Conservation (phyloP, 148 eudicot genomes). For the Rhododendron vialii region DNA sequence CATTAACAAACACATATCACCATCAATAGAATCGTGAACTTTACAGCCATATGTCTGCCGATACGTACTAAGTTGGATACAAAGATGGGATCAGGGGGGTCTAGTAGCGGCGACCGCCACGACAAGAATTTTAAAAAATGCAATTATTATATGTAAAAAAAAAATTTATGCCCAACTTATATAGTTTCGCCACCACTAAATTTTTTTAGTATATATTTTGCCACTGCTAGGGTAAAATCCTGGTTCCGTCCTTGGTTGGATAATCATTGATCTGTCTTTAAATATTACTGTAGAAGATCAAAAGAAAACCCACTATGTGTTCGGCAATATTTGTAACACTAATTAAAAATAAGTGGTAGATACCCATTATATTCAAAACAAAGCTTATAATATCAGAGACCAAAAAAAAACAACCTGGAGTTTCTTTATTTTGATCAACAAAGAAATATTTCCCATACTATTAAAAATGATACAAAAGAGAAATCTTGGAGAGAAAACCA, state of each 20-base stretch:
- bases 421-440: no score
- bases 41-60: not conserved
- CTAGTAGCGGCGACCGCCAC: no score
- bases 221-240: no score
- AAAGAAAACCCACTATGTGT: not conserved
- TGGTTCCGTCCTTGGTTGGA: no score
- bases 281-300: not conserved
- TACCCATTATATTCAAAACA: not conserved
- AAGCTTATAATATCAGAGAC: not conserved
- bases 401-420: not conserved
- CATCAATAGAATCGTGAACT: not conserved
- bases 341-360: not conserved
- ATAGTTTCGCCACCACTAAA: no score
- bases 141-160: no score
- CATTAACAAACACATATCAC: not conserved
- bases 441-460: no score
- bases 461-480: no score
- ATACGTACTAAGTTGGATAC: not conserved
- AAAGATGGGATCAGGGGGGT: no score
- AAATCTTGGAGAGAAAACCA: not conserved
- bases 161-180: no score
- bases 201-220: no score
- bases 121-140: no score
- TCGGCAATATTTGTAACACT: not conserved
- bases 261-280: not conserved